Base-by-base conservation (phyloP, 1,139 yeast genomes). In the Williopsis jadinii region DNA sequence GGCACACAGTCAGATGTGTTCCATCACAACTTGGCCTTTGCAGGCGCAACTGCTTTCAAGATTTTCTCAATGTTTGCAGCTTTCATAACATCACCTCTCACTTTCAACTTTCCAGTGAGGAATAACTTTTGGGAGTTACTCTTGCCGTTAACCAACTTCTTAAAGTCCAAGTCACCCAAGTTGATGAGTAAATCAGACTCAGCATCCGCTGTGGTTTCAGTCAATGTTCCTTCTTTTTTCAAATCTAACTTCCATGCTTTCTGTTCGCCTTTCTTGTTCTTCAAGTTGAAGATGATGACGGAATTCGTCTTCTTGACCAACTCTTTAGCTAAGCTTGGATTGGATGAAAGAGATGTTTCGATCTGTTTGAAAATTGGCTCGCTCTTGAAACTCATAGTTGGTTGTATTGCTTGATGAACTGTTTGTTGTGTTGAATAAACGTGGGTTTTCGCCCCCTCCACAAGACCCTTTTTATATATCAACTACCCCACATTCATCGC, bases 21-120 rank as follows among this genome's bases (percentile, higher is more conserved):
- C 14, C 26, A n/a, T 41, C 34, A 46, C 42, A 75, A 63, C 62
- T 74, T 75, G 38, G 78, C 62, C 62, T 68, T 67, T 19, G 61
- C 54, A 42, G 80, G 80, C 55, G 73, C 80, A 42, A 84, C 75
- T 42, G 75, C 65, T 70, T 82, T 82, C 67, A 85, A 75, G 39
- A 85, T 80, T 38, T 74, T 66, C 66, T 85, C 95, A 49, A 84
- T 77, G 47, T 80, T 75, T 43, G 90, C 78, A 47, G 95, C 95
- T 73, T 86, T 85, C 90, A 84, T 83, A 69, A 85, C 82, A 68
- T 85, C 84, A 56, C 95, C 95, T 71, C 80, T 83, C 52, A 85
- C 81, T 73, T 85, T 85, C 64, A 85, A 74, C 64, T 82, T 83
- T 43, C 95, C 95, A 58, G 76, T 70, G 84, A 85, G 77, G 66